Conservation (phyloP, 2,329 filamentous ascomycete species). For the Dactylellina leptospora region DNA sequence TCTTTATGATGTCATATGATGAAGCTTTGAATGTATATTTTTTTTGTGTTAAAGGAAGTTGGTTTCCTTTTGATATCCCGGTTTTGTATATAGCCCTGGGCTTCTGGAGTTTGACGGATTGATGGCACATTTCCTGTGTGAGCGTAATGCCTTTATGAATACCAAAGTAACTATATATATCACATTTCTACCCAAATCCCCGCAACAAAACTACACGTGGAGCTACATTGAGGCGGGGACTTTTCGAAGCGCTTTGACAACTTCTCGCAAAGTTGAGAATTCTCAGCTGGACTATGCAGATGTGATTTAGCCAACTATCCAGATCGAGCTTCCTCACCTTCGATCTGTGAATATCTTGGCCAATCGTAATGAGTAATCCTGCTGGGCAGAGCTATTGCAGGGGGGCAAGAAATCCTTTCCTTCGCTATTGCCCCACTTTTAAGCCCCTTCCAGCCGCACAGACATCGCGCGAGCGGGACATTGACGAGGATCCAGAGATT, state of each 20-base stretch:
- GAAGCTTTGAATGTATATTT: background rate
- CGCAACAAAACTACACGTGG: no score
- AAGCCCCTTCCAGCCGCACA: slow-evolving; percentile 9
- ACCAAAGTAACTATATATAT: slow-evolving; percentile 21
- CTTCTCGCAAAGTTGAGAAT: no score
- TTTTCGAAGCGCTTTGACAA: no score
- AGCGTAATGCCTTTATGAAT: background rate
- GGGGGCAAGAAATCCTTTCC: background rate
- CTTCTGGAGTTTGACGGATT: slow-evolving; percentile 5
- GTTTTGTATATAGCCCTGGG: slow-evolving; percentile 8
- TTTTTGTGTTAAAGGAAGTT: background rate
- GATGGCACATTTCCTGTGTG: background rate
- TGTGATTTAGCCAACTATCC: no score
- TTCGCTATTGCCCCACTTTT: background rate
- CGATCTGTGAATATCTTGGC: no score
- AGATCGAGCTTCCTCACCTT: no score
- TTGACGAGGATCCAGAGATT: no score
- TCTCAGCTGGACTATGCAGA: no score
- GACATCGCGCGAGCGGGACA: background rate
- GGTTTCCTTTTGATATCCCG: slow-evolving; percentile 5
- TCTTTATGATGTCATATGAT: background rate
- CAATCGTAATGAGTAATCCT: background rate
- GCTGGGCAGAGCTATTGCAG: background rate
- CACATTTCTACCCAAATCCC: background rate
- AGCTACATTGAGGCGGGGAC: no score